Percentiles rank a stretch among this genome's conserved stretches.
phyloP scores from a whole-genome alignment of 257 asterid genomes.

The Anisodus tanguticus region DNA sequence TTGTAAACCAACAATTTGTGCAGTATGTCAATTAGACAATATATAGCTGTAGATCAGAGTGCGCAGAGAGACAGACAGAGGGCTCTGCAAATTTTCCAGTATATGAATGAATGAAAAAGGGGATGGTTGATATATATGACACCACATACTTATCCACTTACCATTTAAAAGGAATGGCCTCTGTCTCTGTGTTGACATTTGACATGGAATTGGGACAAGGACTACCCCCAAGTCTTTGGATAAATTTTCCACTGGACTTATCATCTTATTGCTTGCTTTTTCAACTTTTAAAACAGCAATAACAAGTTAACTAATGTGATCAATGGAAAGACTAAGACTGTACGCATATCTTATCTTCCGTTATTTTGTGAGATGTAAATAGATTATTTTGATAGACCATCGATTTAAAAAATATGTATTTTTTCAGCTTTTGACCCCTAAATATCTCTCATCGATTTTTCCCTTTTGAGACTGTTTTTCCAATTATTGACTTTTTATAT shows the following conservation, averaged over 20 bases:
- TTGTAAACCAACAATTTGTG: no score
- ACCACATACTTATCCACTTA: conserved; percentile 33
- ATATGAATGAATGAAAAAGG: background rate
- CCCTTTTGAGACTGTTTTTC: no score
- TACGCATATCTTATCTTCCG: no score
- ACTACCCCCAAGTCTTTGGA: conserved; percentile 25
- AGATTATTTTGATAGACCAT: no score
- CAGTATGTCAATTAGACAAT: background rate
- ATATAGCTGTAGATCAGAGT: background rate
- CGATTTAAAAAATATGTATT: no score
- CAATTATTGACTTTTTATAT: no score
- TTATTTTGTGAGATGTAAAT: no score
- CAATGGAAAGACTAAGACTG: no score
- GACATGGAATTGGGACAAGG: conserved; percentile 8
- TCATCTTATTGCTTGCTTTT: background rate
- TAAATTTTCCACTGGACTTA: background rate
- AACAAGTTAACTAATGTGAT: no score
- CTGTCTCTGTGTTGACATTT: background rate
- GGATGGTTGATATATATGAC: background rate
- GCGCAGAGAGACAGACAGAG: background rate
- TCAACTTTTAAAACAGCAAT: no score
- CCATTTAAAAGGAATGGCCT: conserved; percentile 21
- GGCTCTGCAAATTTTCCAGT: background rate
- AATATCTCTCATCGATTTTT: no score
- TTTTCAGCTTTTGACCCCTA: no score